These are phyloP conservation scores for Backusella psychrophila DNA, from an alignment of 192 early-diverging fungal genomes.

Conservation along the genomic window DNA sequence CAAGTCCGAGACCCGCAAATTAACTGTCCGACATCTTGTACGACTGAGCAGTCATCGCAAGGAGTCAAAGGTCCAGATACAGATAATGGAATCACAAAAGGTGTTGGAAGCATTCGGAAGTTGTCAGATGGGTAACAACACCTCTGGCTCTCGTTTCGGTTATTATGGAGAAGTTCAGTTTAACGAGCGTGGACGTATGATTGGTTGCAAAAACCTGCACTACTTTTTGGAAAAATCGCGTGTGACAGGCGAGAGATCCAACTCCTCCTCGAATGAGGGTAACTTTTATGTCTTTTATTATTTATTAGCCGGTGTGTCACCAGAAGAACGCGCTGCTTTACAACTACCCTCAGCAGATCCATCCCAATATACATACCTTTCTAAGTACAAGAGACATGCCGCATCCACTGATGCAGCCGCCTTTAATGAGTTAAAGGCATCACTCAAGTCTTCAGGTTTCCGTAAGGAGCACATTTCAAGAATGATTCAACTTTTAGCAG, in stretches of 20 bases:
- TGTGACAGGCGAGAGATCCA: conserved; percentile 51
- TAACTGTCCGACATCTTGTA: conserved; percentile 77
- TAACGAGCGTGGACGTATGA: conserved; percentile 74
- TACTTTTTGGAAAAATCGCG: conserved; percentile 63
- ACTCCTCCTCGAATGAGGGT: conserved; percentile 49
- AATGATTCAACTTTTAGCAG: conserved; percentile 81
- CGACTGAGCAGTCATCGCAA: conserved; percentile 74
- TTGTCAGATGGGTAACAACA: conserved; percentile 60
- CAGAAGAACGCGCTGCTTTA: conserved; percentile 59
- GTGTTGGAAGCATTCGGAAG: conserved; percentile 82
- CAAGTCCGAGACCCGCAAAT: conserved; percentile 71
- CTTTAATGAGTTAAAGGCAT: conserved; percentile 59
- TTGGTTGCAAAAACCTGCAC: conserved; percentile 80
- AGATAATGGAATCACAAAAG: conserved; percentile 65
- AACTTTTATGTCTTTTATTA: conserved; percentile 82
- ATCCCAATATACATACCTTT: conserved; percentile 53
- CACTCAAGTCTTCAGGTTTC: conserved; percentile 59
- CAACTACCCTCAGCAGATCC: conserved; percentile 54
- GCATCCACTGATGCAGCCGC: conserved; percentile 51
- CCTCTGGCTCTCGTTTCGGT: conserved; percentile 72
- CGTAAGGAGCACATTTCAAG: conserved; percentile 64
- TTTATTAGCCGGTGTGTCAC: conserved; percentile 63
- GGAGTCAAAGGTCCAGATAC: conserved; percentile 70
- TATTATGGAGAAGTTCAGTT: conserved; percentile 93
- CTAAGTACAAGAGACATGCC: conserved; percentile 45